Base-by-base conservation (phyloP, 1,284 basidiomycete genomes). In the Schizopora paradoxa region DNA sequence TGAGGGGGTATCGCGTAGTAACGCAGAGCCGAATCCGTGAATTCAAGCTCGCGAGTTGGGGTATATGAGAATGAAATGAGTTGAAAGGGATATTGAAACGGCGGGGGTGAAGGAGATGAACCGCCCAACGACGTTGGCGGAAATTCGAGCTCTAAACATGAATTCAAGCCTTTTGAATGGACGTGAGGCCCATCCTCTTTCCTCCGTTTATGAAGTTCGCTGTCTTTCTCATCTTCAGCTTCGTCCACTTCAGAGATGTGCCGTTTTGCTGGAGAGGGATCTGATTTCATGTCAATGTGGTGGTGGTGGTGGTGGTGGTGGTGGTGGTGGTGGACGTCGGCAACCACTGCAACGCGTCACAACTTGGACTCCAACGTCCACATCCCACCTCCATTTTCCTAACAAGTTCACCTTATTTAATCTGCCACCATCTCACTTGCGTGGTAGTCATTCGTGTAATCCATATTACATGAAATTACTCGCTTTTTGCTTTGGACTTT, bases 1-100 rank as follows among this genome's bases (percentile, higher is more conserved):
- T 58, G 57, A 3, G 82, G 82, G 5, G 87, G 86, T 40, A 76
- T 69, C 29, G 76, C 67, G 55, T 78, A 87, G 59, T 84, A 86
- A 35, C 79, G 73, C 62, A 90, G 54, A 0, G 85, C 78, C 10
- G 79, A 73, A 59, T 90, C 70, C 13, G 70, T 71, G 59, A 85
- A 86, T 47, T 77, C 68, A 25, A 82, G 70, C n/a, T 63, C 64
- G 34, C 73, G 77, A 16, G 52, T 40, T 5, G 64, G 56, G 5
- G 63, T 65, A 51, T 76, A 74, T 0, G 73, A 75, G 59, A 76
- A 76, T 2, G 72, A 68, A n/a, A 71, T 54, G 10, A 76, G 61
- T 10, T 68, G 65, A 23, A 59, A 57, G 1, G 74, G 74, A 47
- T 69, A 67, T 41, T 72, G 70, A 51, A 75, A 70, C 0, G 66